Evolutionary conservation across 331 rosid species (phyloP).

Genomic region (Spiraea crenata): DNA sequence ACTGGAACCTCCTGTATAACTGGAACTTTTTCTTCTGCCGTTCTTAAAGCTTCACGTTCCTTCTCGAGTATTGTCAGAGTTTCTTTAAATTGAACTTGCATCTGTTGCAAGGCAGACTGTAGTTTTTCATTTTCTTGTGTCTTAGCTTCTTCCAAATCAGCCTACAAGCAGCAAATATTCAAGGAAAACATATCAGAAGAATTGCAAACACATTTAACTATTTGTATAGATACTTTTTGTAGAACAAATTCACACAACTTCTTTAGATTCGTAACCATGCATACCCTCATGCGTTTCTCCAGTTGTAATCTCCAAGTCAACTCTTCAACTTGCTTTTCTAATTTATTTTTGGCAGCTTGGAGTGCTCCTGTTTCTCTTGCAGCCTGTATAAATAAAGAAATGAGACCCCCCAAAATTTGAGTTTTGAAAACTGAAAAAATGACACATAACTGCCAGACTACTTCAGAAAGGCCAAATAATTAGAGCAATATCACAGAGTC

Average conservation of each 20-base stretch:
- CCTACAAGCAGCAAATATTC: conserved; percentile 42
- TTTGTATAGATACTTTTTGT: background rate
- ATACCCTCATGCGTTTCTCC: conserved; percentile 96
- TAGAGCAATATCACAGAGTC: background rate
- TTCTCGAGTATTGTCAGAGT: conserved; percentile 64
- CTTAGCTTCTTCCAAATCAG: conserved; percentile 86
- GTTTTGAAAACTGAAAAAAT: background rate
- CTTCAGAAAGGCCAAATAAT: background rate
- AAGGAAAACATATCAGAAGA: background rate
- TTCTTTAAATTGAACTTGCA: conserved; percentile 84
- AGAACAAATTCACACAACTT: background rate
- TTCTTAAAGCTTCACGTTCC: conserved; percentile 66
- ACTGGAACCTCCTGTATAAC: conserved; percentile 89
- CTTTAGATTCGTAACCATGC: conserved; percentile 7
- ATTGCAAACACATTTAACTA: background rate
- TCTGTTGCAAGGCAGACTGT: conserved; percentile 78
- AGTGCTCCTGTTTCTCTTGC: conserved; percentile 99
- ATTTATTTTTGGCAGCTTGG: conserved; percentile 99
- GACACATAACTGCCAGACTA: background rate
- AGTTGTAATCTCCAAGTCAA: conserved; percentile 91
- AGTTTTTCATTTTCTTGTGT: conserved; percentile 79
- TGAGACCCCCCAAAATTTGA: background rate
- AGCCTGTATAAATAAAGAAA: conserved; percentile 54
- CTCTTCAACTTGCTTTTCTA: conserved; percentile 98
- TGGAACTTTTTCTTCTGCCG: conserved; percentile 66